These are phyloP conservation scores for Anethum foeniculum DNA, from an alignment of 140 eudicot species.

Conservation along the genomic window DNA sequence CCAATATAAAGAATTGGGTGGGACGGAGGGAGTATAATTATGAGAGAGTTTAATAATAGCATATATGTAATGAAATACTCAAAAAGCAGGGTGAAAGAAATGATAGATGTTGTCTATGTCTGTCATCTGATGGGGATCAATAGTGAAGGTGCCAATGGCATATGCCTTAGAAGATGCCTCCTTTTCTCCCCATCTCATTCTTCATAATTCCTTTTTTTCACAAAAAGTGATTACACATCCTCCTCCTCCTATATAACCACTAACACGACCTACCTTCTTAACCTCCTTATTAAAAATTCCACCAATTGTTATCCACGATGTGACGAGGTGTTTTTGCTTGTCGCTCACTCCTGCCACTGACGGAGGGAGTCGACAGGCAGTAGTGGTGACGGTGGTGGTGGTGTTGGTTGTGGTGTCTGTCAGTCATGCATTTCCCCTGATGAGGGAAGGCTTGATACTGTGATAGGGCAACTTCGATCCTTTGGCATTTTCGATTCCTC, in stretches of 20 bases:
- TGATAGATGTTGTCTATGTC: constrained; percentile 5
- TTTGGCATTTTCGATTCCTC: constrained; percentile 34
- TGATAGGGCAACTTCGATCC: constrained; percentile 41
- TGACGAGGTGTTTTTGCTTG: not conserved
- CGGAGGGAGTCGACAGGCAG: constrained; percentile 4
- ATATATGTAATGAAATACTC: not conserved
- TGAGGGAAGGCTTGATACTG: not conserved
- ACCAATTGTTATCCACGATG: not conserved
- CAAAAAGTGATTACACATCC: constrained; percentile 20
- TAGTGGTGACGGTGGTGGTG: not conserved
- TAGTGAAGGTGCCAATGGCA: constrained; percentile 35
- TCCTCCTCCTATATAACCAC: constrained; percentile 19
- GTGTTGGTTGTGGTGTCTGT: constrained; percentile 9
- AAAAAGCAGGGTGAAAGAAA: constrained; percentile 5
- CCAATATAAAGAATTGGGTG: too few species aligned
- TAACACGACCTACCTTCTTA: constrained; percentile 8
- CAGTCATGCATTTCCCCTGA: constrained; percentile 6
- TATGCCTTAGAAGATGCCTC: constrained; percentile 53
- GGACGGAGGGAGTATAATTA: too few species aligned
- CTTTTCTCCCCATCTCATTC: constrained; percentile 11
- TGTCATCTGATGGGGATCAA: constrained; percentile 20
- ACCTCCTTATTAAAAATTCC: constrained; percentile 8
- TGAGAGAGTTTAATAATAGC: not conserved
- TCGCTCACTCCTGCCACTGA: constrained; percentile 8
- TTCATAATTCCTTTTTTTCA: constrained; percentile 8